Conservation (phyloP, 1,139 yeast species). For the Geotrichum restrictum region DNA sequence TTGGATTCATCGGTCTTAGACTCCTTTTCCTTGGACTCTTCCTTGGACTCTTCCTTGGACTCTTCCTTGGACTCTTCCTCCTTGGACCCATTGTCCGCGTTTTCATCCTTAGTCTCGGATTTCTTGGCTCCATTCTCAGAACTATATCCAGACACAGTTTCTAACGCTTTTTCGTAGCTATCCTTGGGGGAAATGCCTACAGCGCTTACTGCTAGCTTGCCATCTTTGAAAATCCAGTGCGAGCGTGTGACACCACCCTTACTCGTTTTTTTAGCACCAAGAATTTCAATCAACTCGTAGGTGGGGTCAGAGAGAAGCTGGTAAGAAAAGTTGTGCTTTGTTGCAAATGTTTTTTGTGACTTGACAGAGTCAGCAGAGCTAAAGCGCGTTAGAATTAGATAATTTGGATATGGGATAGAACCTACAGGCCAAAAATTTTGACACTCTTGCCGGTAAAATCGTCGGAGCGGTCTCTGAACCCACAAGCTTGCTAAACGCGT, state of each 20-base stretch:
- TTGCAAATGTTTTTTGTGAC: conserved; percentile 71
- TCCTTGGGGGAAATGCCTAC: conserved; percentile 75
- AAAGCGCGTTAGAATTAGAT: conserved; percentile 1
- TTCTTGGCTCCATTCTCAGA: conserved; percentile 21
- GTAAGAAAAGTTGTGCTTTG: conserved; percentile 68
- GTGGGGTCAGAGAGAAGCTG: conserved; percentile 74
- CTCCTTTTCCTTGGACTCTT: conserved; percentile 18
- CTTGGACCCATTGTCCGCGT: conserved; percentile 19
- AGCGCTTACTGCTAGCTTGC: conserved; percentile 60
- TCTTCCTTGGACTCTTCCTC: conserved; percentile 19
- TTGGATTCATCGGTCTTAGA: conserved; percentile 23
- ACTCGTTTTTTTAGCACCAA: conserved; percentile 83
- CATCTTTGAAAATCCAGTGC: conserved; percentile 84
- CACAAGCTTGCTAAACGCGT: conserved; percentile 66
- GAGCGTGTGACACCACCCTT: conserved; percentile 68
- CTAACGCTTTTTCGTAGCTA: conserved; percentile 57
- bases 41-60: conserved; percentile 6
- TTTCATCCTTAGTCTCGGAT: conserved; percentile 20
- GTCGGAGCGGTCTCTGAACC: conserved; percentile 66
- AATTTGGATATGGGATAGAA: background rate
- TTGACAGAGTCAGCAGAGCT: conserved; percentile 65
- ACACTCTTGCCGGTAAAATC: conserved; percentile 47
- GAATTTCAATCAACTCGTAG: conserved; percentile 58
- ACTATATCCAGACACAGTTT: conserved; percentile 23
- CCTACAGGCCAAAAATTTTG: conserved; percentile 36